Base-by-base conservation (phyloP, 306 rosid genomes). In the Begonia masoniana region DNA sequence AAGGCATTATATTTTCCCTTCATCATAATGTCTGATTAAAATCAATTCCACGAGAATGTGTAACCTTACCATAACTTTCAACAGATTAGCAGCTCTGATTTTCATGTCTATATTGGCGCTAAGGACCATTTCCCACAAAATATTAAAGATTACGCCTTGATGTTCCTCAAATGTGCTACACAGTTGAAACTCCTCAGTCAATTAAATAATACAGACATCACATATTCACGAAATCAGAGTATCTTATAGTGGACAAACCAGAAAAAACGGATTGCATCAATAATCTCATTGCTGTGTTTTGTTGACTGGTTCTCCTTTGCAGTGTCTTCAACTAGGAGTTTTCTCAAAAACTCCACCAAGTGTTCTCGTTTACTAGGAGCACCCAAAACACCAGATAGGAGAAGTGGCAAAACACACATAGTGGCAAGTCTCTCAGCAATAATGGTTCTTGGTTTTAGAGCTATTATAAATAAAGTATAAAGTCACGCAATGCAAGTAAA, bases 61-160 rank as follows among this genome's bases (percentile, higher is more conserved):
- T 35, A 62, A 23, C 61, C 96, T 77, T 68, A 91, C 99, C 71
- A 79, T 78, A 69, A 71, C 86, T 91, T 77, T 83, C 67, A 91
- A 76, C 64, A 91, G 70, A 67, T 77, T 76, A 60, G 96, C 92
- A 0, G 97, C 97, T 53, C 74, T 76, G 72, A 78, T 71, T 78
- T 89, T 89, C 94, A 89, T 72, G 69, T 74, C 73, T 56, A 71
- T 51, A 36, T 80, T 76, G 42, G 94, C 73, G 80, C 88, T 81
- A 59, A 91, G 96, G 62, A 91, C 94, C 99, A 91, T 86, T 78
- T 91, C 99, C 99, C 96, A 91, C 42, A 86, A 82, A 62, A 91
- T 81, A 64, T 83, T 81, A 68, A 91, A 79, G 51, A 91, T 70
- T 84, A 79, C 67, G 9, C 66, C 69, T 52, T 91, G 96, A 60